Evolutionary conservation across 2,329 filamentous ascomycete genomes (phyloP).

Genomic region (Balansia obtecta): DNA sequence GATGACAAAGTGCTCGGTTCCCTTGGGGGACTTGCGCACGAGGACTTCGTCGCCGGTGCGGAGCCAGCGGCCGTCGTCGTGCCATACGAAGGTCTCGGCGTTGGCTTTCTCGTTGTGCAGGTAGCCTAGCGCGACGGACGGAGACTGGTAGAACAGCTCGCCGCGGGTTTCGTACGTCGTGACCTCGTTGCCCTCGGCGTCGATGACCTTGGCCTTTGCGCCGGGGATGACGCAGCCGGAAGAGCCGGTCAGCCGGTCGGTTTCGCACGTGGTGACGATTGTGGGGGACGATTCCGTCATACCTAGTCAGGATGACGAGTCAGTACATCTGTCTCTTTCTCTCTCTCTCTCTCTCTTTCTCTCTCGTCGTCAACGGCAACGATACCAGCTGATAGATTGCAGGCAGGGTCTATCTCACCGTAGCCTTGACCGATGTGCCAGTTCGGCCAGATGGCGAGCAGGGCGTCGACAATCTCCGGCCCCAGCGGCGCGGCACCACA

Average conservation of each 20-base stretch:
- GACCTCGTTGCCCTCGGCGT: constrained; percentile 54
- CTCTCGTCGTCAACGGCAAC: too few species aligned
- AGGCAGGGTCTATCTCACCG: constrained; percentile 27
- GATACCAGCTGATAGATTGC: too few species aligned
- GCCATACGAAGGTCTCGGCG: constrained; percentile 59
- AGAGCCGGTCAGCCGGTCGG: constrained; percentile 56
- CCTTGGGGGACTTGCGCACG: constrained; percentile 47
- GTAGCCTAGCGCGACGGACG: constrained; percentile 70
- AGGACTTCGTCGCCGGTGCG: constrained; percentile 77
- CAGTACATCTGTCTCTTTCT: too few species aligned
- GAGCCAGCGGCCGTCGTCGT: constrained; percentile 63
- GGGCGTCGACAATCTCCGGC: constrained; percentile 50
- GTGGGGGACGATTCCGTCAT: constrained; percentile 65
- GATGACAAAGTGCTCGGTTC: constrained; percentile 72
- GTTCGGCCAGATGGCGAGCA: constrained; percentile 47
- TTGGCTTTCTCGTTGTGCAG: constrained; percentile 78
- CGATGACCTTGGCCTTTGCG: constrained; percentile 50
- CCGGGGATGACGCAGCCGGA: constrained; percentile 56
- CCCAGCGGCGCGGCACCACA: constrained; percentile 68
- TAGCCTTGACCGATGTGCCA: constrained; percentile 63
- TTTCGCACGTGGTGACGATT: constrained; percentile 40
- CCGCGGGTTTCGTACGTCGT: constrained; percentile 60
- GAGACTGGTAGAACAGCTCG: constrained; percentile 68
- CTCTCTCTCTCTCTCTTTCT: too few species aligned
- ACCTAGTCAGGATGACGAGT: constrained; percentile 25